A percentile compares a stretch with the other conserved stretches of the same genome.
Evolutionary conservation across 2,329 filamentous ascomycete species (phyloP).

Genomic region (Pleochaeta shiraiana): DNA sequence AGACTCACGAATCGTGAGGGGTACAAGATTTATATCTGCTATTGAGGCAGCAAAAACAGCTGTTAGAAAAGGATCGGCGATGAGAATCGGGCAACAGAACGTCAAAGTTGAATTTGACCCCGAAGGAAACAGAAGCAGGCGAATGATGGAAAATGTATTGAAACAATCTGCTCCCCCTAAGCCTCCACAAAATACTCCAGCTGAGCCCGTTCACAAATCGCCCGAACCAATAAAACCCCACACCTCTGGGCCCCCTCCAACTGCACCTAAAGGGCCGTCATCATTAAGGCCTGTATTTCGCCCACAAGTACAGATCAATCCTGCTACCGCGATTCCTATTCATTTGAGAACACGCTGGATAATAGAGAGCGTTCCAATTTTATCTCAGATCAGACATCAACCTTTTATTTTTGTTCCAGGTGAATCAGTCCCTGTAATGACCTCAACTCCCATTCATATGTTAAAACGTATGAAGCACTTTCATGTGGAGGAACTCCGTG

Average conservation of each 20-base stretch:
- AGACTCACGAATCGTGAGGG: slow-evolving; percentile 31
- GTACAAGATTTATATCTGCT: slow-evolving; percentile 34
- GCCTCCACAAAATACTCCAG: slow-evolving; percentile 10
- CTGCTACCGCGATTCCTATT: slow-evolving; percentile 4
- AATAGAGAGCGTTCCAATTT: slow-evolving; percentile 29
- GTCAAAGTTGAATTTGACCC: slow-evolving; percentile 78
- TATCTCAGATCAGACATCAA: slow-evolving; percentile 47
- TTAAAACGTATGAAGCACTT: slow-evolving; percentile 75
- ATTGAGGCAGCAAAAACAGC: slow-evolving; percentile 66
- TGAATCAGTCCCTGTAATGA: slow-evolving; percentile 67
- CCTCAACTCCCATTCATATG: slow-evolving; percentile 70
- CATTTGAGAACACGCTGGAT: slow-evolving; percentile 10
- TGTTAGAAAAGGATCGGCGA: slow-evolving; percentile 52
- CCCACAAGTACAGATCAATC: slow-evolving; percentile 4
- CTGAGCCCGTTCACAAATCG: slow-evolving; percentile 18
- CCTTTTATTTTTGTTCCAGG: slow-evolving; percentile 87
- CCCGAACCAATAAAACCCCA: slow-evolving; percentile 20
- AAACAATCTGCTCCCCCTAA: slow-evolving; percentile 32
- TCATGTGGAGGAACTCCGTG: slow-evolving; percentile 57
- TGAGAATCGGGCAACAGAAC: slow-evolving; percentile 54
- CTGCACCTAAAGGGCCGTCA: slow-evolving; percentile 62
- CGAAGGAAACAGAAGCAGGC: slow-evolving; percentile 62
- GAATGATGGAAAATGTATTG: slow-evolving; percentile 54
- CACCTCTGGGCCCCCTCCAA: slow-evolving; percentile 47
- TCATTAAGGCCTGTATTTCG: slow-evolving; percentile 16